A percentile compares a stretch with the other conserved stretches of the same genome.
phyloP scores from a whole-genome alignment of 2,329 filamentous ascomycete genomes.

The Xylariales sp. region DNA sequence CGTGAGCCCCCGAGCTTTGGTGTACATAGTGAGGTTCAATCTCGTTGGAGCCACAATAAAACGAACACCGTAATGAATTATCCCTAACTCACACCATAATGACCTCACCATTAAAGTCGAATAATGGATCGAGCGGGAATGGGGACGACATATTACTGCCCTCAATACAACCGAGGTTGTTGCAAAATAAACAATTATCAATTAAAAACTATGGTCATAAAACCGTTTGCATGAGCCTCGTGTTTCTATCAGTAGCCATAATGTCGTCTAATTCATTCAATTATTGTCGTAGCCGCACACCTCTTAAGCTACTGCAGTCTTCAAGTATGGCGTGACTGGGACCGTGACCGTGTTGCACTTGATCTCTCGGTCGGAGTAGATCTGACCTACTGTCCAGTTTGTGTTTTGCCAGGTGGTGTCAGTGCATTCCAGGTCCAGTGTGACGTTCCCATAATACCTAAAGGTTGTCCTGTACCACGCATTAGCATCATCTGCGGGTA shows the following conservation, averaged over 20 bases:
- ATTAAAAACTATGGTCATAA: too few species aligned
- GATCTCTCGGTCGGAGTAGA: conserved; percentile 31
- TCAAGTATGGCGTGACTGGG: conserved; percentile 25
- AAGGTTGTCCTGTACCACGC: conserved; percentile 23
- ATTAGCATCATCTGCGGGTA: conserved; percentile 8
- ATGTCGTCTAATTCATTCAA: not conserved
- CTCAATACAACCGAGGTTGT: too few species aligned
- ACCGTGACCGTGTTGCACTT: conserved; percentile 25
- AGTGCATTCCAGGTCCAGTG: conserved; percentile 30
- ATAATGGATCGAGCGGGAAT: too few species aligned
- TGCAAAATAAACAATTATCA: too few species aligned
- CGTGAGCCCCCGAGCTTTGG: too few species aligned
- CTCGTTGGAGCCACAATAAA: too few species aligned
- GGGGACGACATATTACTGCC: too few species aligned
- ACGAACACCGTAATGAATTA: too few species aligned
- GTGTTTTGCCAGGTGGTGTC: conserved; percentile 29
- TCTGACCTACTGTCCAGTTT: conserved; percentile 33
- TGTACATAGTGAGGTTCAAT: too few species aligned
- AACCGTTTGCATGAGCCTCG: too few species aligned
- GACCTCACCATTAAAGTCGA: too few species aligned
- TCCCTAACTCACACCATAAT: too few species aligned
- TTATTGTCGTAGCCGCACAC: not conserved
- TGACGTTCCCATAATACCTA: conserved; percentile 23
- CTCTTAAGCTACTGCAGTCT: conserved; percentile 29
- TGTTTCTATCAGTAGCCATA: not conserved